Evolutionary conservation across 345 rosid genomes (phyloP), one percentile per base, ranked within the genome.

Genomic region (Noccaea caerulescens): DNA sequence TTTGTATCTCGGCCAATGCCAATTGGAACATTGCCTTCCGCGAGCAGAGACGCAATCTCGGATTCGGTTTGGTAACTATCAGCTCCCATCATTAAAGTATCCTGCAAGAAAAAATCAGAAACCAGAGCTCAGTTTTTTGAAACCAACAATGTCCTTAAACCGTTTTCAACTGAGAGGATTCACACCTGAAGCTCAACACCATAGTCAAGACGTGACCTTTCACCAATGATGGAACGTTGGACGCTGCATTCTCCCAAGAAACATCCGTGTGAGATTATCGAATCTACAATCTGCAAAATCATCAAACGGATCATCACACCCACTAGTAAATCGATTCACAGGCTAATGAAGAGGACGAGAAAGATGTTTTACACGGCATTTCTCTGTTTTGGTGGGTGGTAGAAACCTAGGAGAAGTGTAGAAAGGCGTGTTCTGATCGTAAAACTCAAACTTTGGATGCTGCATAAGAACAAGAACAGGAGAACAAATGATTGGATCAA

Each of bases 221-320:
- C 98, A 39, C 98, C 97, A 12, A 91, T 84, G 10, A 93, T 88
- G 45, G 98, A 93, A 79, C 81, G 91, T 66, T 85, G 83, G 25
- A 93, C 68, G 2, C 30, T 64, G 64, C 98, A 91, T 70, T 91
- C 97, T 74, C 94, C 69, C 80, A 93, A 78, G 91, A 93, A 93
- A 79, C 98, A 93, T 72, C 98, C 98, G 8, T 93, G 98, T 8
- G 98, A 91, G 72, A 91, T 89, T 68, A 93, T 82, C 27, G 97
- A 92, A 69, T 91, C 81, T 20, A 84, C 78, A 52, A 93, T 84
- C 98, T 93, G 84, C 66, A 70, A 45, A 65, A 55, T n/a, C 8
- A 63, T 16, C 18, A 13, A 38, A 2, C 3, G 25, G 10, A 53
- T 23, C 14, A 60, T 16, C 14, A 60, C 12, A 66, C 39, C 10